Conservation (phyloP, 306 rosid genomes). For the Arachis hypogaea region DNA sequence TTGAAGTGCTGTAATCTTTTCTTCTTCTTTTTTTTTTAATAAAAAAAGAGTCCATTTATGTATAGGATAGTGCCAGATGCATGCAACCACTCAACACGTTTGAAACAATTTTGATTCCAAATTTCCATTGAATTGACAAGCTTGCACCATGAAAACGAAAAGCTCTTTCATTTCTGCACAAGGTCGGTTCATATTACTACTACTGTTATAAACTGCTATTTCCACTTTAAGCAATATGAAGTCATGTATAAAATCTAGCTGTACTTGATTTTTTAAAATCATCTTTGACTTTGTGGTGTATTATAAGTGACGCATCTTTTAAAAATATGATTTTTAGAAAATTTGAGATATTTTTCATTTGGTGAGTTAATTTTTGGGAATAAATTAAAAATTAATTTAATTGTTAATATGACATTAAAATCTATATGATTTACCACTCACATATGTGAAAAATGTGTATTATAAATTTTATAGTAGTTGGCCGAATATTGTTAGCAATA, state of each 20-base stretch:
- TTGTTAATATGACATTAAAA: too few species aligned
- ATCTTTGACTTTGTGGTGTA: too few species aligned
- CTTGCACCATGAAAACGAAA: background rate
- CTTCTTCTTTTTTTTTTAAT: background rate
- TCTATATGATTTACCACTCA: too few species aligned
- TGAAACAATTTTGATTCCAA: conserved; percentile 34
- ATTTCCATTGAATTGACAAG: conserved; percentile 23
- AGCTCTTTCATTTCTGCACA: background rate
- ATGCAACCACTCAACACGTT: conserved; percentile 42
- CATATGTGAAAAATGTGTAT: too few species aligned
- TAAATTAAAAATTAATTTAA: too few species aligned
- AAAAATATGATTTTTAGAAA: too few species aligned
- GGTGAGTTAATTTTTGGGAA: too few species aligned
- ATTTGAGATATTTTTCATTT: too few species aligned
- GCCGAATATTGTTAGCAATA: background rate
- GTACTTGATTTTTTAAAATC: background rate
- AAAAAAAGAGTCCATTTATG: conserved; percentile 23
- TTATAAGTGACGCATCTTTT: too few species aligned
- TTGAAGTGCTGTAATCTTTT: conserved; percentile 23
- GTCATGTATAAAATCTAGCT: too few species aligned
- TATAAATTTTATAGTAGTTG: background rate
- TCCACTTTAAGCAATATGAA: background rate
- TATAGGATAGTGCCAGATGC: conserved; percentile 38
- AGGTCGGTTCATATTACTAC: background rate
- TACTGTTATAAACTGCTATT: background rate